Base-by-base conservation (phyloP, 352 stramenopile genomes). In the Phytophthora rubi region DNA sequence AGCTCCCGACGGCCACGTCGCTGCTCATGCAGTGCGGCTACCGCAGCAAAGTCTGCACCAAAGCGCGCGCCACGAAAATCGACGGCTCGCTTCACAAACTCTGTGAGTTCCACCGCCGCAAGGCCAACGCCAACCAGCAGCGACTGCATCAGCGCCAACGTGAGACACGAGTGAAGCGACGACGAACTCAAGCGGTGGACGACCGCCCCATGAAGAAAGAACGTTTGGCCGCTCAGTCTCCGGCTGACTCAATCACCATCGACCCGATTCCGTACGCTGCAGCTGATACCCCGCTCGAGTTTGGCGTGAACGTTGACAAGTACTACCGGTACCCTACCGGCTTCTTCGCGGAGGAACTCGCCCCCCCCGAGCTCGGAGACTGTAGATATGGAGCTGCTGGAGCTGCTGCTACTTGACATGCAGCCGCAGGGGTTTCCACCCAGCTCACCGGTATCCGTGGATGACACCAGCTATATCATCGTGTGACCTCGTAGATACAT, bases 41-140 rank as follows among this genome's bases (percentile, higher is more conserved):
- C 60, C 69, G 76, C 8, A 86, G 77, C 60, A 90, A 89, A 53
- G 59, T 75, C 53, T 90, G 80, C 68, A 76, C 67, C 28, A 77
- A 83, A 52, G 30, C 55, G 0, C 82, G 80, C 30, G 71, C 77
- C 4, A 73, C 75, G 4, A 89, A 89, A 55, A 64, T 80, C 39
- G 82, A 83, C 16, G 80, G 82, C 2, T 65, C 70, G 7, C 56
- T 89, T 15, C 82, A 90, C 70, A 83, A 76, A 12, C 68, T 87
- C 21, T 90, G 82, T 61, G 80, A 88, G 47, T 73, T 82, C 47
- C 82, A 90, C 61, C 82, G 80, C 0, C 61, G 66, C 45, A 84
- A 88, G 48, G 82, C 80, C n/a, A 90, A 90, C 54, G 42, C 65
- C 9, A 87, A 83, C 35, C 82, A 89, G 68, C 73, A 84, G 44